Base-by-base conservation (phyloP, 2,329 filamentous ascomycete species). In the Diaporthe helianthi region DNA sequence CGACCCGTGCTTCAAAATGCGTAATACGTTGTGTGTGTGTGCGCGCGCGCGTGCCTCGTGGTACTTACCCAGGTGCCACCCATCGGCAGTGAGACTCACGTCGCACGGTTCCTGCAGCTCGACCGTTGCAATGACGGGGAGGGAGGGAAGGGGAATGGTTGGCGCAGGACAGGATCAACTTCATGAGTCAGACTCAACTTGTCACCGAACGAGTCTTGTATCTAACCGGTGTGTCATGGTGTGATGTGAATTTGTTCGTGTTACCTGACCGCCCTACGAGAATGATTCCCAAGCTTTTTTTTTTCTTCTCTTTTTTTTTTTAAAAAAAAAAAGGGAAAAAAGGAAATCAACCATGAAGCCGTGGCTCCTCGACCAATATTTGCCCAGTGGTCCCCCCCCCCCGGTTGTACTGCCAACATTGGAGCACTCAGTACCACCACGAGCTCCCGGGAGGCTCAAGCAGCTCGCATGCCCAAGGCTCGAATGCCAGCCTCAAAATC, bases 401-500 rank as follows among this genome's bases (percentile, higher is more conserved):
- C n/a, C 8, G 8, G 4, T 22, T 47, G 10, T n/a, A 22, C n/a
- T 24, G 4, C 44, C 13, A 12, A 12, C 13, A 47, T 24, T 9
- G n/a, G 8, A 22, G 24, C 44, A 47, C n/a, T 47, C 9, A 22
- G n/a, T 10, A n/a, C 10, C n/a, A 47, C 44, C 44, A 9, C n/a
- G 5, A 8, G n/a, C n/a, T 17, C 44, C n/a, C n/a, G 10, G 41
- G 41, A 19, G 53, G 41, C 53, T 41, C 29, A 47, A 24, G 41
- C 67, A 24, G 41, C 67, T 71, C 77, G 72, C 29, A 84, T 68
- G n/a, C 79, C 79, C 46, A 82, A 65, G 6, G 76, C 73, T 65
- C 67, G 71, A 2, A 77, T 76, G 2, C 81, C 84, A 26, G 80
- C 80, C 55, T 91, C 89, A 78, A 89, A 72, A 71, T 85, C 82